Evolutionary conservation across 352 stramenopile species (phyloP).

Genomic region (Stephanocyclus meneghinianus): DNA sequence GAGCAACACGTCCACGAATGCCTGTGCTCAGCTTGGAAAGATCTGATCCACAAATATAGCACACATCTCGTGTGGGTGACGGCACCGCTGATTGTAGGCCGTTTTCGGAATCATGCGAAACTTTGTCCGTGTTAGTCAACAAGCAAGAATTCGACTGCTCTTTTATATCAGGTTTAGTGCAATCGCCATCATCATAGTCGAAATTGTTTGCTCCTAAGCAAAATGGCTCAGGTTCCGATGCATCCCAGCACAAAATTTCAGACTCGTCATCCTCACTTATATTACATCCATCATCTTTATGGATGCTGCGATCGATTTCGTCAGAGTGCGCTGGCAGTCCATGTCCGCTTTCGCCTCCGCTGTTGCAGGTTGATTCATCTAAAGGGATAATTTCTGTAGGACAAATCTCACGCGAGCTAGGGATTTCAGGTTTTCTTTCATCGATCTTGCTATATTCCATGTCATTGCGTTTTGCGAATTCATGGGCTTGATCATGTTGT

Average conservation of each 20-base stretch:
- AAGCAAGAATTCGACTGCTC: background rate
- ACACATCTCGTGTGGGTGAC: slow-evolving; percentile 49
- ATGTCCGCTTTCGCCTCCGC: background rate
- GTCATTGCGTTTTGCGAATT: too few species aligned
- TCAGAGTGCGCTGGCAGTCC: background rate
- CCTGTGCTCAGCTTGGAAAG: slow-evolving; percentile 51
- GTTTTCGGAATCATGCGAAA: background rate
- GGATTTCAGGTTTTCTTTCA: too few species aligned
- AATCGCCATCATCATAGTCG: background rate
- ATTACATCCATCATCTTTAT: background rate
- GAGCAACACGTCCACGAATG: slow-evolving; percentile 61
- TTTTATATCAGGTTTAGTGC: background rate
- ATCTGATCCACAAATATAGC: slow-evolving; percentile 70
- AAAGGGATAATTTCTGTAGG: background rate
- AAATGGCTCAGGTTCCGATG: slow-evolving; percentile 4
- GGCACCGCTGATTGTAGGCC: background rate
- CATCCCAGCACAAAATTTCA: slow-evolving; percentile 16
- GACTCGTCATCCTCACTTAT: slow-evolving; percentile 8
- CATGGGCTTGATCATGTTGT: too few species aligned
- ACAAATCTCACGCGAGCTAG: too few species aligned
- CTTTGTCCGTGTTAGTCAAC: background rate
- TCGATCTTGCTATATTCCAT: too few species aligned
- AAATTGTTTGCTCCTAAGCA: background rate
- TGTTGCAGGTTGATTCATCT: background rate
- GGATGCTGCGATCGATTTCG: background rate